These are phyloP conservation scores for Monilinia vaccinii-corymbosi DNA, from an alignment of 2,329 filamentous ascomycete genomes.

Conservation along the genomic window DNA sequence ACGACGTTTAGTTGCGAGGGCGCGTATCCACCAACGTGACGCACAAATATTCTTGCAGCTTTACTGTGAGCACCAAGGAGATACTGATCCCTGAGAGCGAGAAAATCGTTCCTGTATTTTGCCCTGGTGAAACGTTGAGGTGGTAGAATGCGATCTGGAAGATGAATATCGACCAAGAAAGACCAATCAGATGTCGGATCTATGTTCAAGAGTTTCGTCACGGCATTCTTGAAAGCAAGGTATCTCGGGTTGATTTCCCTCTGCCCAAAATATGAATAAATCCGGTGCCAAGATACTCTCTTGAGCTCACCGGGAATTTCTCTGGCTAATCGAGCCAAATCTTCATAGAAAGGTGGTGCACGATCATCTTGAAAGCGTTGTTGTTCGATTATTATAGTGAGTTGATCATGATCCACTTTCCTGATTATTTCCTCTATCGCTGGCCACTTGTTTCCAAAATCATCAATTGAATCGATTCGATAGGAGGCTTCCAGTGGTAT, in stretches of 20 bases:
- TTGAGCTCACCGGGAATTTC: not conserved
- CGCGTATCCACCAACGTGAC: not conserved
- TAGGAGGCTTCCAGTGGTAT: not conserved
- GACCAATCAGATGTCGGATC: conserved; percentile 2
- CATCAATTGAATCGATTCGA: not conserved
- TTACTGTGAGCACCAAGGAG: not conserved
- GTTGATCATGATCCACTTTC: conserved; percentile 4
- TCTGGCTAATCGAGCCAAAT: not conserved
- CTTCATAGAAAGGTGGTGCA: not conserved
- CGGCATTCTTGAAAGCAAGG: not conserved
- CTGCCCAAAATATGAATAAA: conserved; percentile 8
- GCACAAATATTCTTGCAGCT: not conserved
- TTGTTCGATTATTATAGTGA: conserved; percentile 1
- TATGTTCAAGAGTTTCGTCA: conserved; percentile 3
- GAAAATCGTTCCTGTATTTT: conserved; percentile 2
- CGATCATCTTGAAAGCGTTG: not conserved
- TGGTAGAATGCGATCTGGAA: not conserved
- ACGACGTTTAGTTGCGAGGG: not conserved
- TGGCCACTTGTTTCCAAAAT: not conserved
- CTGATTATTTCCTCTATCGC: not conserved
- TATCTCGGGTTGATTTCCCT: not conserved
- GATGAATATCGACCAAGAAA: conserved; percentile 6
- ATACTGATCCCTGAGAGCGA: not conserved
- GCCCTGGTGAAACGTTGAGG: not conserved
- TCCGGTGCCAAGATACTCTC: not conserved